These are phyloP conservation scores for Aspergillus alliaceus DNA, from an alignment of 2,329 filamentous ascomycete genomes.

Conservation along the genomic window DNA sequence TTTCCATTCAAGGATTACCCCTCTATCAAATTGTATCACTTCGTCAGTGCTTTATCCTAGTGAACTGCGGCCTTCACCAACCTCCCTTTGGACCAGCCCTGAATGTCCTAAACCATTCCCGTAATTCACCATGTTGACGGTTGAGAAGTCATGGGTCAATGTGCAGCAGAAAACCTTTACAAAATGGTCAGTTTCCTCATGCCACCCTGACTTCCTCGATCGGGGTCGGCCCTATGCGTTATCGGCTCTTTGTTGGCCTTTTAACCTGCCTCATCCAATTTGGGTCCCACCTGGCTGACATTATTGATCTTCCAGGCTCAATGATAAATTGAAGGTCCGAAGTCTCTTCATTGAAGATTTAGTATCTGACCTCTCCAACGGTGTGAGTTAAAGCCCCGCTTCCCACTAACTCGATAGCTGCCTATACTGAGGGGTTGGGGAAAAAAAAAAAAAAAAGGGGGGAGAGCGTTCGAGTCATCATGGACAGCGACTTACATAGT, in stretches of 20 bases:
- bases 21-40: constrained; percentile 8
- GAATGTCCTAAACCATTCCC: constrained; percentile 27
- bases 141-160: constrained; percentile 65
- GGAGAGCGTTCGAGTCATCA: no score
- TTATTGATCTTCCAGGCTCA: constrained; percentile 66
- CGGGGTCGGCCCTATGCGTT: background rate
- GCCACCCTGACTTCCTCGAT: background rate
- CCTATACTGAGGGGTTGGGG: background rate
- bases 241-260: background rate
- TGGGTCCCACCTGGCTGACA: background rate
- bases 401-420: background rate
- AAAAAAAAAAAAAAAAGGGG: background rate
- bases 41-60: background rate
- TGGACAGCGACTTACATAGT: background rate
- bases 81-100: constrained; percentile 20
- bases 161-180: constrained; percentile 99
- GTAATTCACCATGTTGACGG: constrained; percentile 44
- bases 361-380: constrained; percentile 86
- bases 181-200: constrained; percentile 68
- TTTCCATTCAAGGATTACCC: constrained; percentile 14
- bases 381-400: constrained; percentile 62
- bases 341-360: constrained; percentile 81
- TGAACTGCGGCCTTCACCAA: background rate
- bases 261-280: background rate
- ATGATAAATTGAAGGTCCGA: constrained; percentile 84